Evolutionary conservation across 257 asterid genomes (phyloP), one percentile per base, ranked within the genome.

Genomic region (Fraxinus quadrangulata): DNA sequence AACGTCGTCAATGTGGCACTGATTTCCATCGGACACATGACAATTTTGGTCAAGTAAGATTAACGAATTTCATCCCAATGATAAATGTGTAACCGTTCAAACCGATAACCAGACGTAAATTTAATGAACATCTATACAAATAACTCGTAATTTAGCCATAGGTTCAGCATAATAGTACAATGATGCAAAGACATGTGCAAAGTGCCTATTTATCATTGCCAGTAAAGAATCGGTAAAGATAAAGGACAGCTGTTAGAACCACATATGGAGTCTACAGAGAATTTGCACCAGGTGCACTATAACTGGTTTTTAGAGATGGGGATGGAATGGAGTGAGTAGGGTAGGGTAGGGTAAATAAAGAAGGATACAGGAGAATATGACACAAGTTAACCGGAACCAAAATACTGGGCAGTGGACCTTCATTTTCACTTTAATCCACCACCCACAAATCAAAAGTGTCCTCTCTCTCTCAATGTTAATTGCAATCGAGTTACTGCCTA

Each of bases 331-430:
- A n/a, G n/a, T n/a, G n/a, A n/a, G 45, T 39, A 39, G 45, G 17
- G 17, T 1, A 70, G 70, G 49, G 34, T 24, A 30, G 69, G 34
- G 54, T 56, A 67, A 63, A 42, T 26, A 14, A 19, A 49, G 73
- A 16, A 34, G 12, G 63, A 17, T 5, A 40, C 33, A 12, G 16
- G 77, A 68, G 45, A 80, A 77, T 81, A 84, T 79, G 78, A 76
- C 82, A 80, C 81, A 79, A 85, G 71, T 73, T 45, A 77, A 71
- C 70, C 70, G 82, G 69, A 75, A 59, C 73, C 85, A 82, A 76
- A 68, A 23, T 77, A 70, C 81, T 77, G 45, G 75, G 78, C 36
- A 70, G 80, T 84, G 89, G 87, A 82, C 89, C 89, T 59, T 78
- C 72, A 45, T 71, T 26, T 36, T 73, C 86, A 80, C 88, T 80